A percentile compares a stretch with the other conserved stretches of the same genome.
Conservation (phyloP, 768 basidiomycete genomes). For the Boletus fagicola region DNA sequence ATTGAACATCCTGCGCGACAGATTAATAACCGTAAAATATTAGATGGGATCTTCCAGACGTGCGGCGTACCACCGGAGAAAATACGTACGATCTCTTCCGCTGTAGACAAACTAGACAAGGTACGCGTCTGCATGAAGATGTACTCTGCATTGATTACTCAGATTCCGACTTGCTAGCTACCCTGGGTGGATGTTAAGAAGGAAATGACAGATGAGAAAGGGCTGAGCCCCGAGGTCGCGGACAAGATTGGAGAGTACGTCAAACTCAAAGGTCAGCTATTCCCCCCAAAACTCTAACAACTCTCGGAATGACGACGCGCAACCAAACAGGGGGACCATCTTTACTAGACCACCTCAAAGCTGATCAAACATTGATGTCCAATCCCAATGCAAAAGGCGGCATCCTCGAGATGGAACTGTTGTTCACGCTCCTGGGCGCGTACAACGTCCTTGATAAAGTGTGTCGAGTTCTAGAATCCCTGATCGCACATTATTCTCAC, state of each 20-base stretch:
- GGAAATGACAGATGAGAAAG: constrained; percentile 97
- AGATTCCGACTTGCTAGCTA: constrained; percentile 41
- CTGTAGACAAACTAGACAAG: constrained; percentile 99
- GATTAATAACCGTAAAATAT: constrained; percentile 95
- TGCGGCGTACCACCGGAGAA: constrained; percentile 92
- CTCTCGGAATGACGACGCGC: not conserved
- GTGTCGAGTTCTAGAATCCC: constrained; percentile 7
- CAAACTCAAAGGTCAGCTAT: constrained; percentile 75
- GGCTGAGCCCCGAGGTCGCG: constrained; percentile 72
- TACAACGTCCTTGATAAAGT: constrained; percentile 81
- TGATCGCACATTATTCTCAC: not conserved
- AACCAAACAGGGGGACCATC: constrained; percentile 62
- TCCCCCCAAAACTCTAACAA: not conserved
- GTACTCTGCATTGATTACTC: not conserved
- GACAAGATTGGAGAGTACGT: constrained; percentile 98
- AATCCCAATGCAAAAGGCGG: constrained; percentile 80
- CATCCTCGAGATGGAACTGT: constrained; percentile 77
- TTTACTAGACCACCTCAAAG: constrained; percentile 67
- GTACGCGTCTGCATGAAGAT: constrained; percentile 35
- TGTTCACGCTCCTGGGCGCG: constrained; percentile 80
- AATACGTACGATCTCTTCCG: constrained; percentile 89
- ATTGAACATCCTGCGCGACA: constrained; percentile 30
- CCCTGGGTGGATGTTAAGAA: constrained; percentile 91
- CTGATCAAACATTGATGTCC: constrained; percentile 60
- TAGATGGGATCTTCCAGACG: constrained; percentile 95